A percentile compares a stretch with the other conserved stretches of the same genome.
phyloP scores from a whole-genome alignment of 306 rosid genomes.

The Lathyrus sativus region DNA sequence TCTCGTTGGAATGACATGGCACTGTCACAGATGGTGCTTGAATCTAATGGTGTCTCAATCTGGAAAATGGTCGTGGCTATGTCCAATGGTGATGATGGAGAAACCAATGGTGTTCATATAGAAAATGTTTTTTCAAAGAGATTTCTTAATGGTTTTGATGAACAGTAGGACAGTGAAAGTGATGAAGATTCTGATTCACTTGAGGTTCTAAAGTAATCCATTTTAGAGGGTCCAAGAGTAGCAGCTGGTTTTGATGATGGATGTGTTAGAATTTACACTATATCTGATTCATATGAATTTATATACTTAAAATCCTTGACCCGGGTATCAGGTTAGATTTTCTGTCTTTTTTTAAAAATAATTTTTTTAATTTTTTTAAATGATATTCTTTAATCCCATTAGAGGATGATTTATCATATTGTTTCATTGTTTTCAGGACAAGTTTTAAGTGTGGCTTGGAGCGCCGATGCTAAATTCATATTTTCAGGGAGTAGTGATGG shows the following conservation, averaged over 20 bases:
- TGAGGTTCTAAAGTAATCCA: slow-evolving; percentile 41
- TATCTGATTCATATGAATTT: slow-evolving; percentile 63
- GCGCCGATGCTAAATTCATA: slow-evolving; percentile 66
- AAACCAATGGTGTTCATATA: slow-evolving; percentile 15
- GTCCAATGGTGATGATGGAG: slow-evolving; percentile 33
- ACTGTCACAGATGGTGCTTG: slow-evolving; percentile 61
- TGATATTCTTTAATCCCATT: not conserved
- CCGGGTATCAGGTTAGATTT: slow-evolving; percentile 78
- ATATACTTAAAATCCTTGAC: slow-evolving; percentile 66
- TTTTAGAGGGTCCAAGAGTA: slow-evolving; percentile 46
- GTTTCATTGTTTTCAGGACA: slow-evolving; percentile 66
- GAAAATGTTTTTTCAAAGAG: slow-evolving; percentile 54
- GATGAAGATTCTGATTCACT: slow-evolving; percentile 58
- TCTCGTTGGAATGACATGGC: not conserved
- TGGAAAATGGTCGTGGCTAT: slow-evolving; percentile 86
- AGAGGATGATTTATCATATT: slow-evolving; percentile 22
- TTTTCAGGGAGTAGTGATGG: slow-evolving; percentile 94
- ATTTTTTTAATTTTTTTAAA: no score
- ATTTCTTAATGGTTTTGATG: slow-evolving; percentile 30
- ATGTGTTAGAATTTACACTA: slow-evolving; percentile 61
- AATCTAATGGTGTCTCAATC: slow-evolving; percentile 69
- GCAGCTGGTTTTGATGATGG: slow-evolving; percentile 87
- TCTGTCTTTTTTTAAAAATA: slow-evolving; percentile 20
- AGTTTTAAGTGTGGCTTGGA: slow-evolving; percentile 86
- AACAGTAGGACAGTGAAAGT: slow-evolving; percentile 54